Base-by-base conservation (phyloP, 2,329 filamentous ascomycete genomes). In the Paecilomyces fulvus region DNA sequence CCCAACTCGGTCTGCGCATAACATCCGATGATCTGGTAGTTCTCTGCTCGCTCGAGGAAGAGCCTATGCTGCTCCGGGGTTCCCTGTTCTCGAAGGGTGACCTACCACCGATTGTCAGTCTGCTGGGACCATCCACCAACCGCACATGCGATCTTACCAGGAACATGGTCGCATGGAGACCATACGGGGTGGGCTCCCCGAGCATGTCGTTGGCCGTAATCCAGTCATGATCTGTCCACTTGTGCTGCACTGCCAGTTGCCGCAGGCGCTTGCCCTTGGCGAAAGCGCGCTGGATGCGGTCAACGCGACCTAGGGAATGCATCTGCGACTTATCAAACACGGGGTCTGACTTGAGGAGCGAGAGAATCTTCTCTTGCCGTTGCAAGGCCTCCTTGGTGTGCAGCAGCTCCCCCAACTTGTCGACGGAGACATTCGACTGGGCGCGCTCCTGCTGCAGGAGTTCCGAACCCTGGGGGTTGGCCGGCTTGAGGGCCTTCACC, bases 1-100 rank as follows among this genome's bases (percentile, higher is more conserved):
- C 88, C 88, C 46, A 92, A 75, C 72, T 92, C 88, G 0, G 88
- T 92, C 72, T 92, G 88, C 7, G 88, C 88, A 65, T 92, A 92
- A 66, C 88, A 91, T 54, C 88, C 88, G 61, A 90, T 87, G 64
- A 84, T 83, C 67, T 89, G 78, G 73, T 90, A 90, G 48, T 81
- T 81, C 62, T 83, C 77, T 1, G 88, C 87, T 37, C 77, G 82
- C 67, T 87, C 82, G 31, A 90, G 79, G 76, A 89, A 92, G 56
- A 84, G 77, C 69, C 88, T 83, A 64, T 88, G 84, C 69, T 92
- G 89, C 67, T 88, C 86, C 0, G 86, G 81, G 3, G 83, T 88
- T 28, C 84, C 83, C 75, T 91, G 88, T 17, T 43, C 37, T 43
- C 37, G 37, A 17, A 43, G 37, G 7, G 37, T 43, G 37, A 43